These are phyloP conservation scores for Gossypium turneri DNA, from an alignment of 345 rosid genomes.

Conservation along the genomic window DNA sequence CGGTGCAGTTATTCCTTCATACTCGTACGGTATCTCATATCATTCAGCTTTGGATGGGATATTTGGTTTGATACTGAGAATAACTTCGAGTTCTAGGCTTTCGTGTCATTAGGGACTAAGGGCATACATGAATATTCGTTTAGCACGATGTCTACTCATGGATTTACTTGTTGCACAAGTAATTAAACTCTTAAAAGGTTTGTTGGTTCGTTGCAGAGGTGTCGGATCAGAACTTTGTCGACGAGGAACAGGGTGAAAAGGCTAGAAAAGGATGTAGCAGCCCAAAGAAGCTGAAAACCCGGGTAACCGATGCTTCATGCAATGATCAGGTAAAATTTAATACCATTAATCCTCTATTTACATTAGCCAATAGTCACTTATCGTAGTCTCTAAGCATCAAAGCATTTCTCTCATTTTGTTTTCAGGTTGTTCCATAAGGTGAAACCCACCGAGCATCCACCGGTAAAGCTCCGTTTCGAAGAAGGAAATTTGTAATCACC, in stretches of 20 bases:
- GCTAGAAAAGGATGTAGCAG: slow-evolving; percentile 22
- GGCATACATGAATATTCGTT: not conserved
- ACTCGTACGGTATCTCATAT: not conserved
- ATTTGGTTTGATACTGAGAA: not conserved
- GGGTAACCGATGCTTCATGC: slow-evolving; percentile 17
- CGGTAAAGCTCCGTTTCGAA: not conserved
- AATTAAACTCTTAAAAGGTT: not conserved
- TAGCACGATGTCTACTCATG: not conserved
- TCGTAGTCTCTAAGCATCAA: not conserved
- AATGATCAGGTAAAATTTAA: slow-evolving; percentile 38
- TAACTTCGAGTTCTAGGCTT: not conserved
- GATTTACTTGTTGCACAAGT: not conserved
- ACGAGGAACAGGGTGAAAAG: slow-evolving; percentile 36
- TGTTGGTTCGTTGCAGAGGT: slow-evolving; percentile 48
- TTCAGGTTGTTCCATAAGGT: slow-evolving; percentile 17
- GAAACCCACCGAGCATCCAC: not conserved
- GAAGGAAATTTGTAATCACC: not conserved
- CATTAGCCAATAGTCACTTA: not conserved
- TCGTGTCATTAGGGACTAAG: not conserved
- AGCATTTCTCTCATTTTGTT: not conserved
- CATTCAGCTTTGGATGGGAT: not conserved
- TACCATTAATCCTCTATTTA: not conserved
- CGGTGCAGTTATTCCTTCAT: not conserved
- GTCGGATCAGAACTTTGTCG: slow-evolving; percentile 83
- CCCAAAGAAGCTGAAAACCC: slow-evolving; percentile 39